A percentile compares a stretch with the other conserved stretches of the same genome.
Conservation (phyloP, 2,329 filamentous ascomycete species). For the Fonsecaea erecta region DNA sequence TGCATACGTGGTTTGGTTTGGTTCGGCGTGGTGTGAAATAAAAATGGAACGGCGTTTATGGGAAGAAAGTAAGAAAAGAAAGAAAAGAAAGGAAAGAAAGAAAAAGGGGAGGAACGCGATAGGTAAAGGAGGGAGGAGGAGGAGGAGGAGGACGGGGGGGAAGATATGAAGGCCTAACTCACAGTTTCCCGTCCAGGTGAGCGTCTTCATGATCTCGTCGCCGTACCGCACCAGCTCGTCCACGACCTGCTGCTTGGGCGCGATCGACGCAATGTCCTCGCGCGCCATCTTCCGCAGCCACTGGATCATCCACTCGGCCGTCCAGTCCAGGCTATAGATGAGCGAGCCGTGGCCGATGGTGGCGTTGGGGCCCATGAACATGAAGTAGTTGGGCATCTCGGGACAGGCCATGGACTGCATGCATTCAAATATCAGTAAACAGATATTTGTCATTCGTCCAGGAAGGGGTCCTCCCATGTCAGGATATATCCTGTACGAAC, state of each 20-base stretch:
- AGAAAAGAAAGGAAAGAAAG: neutral
- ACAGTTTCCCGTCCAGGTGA: conserved; percentile 49
- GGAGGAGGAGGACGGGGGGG: neutral
- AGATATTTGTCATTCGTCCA: neutral
- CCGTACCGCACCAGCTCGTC: conserved; percentile 56
- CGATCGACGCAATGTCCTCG: conserved; percentile 41
- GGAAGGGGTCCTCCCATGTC: too few species aligned
- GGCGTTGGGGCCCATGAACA: conserved; percentile 41
- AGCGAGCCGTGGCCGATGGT: conserved; percentile 40
- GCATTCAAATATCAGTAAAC: neutral
- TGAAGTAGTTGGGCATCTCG: conserved; percentile 44
- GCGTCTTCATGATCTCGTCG: conserved; percentile 53
- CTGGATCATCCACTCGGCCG: conserved; percentile 41
- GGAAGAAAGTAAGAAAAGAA: neutral
- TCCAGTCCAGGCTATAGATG: conserved; percentile 32
- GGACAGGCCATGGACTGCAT: conserved; percentile 16
- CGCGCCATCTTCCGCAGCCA: conserved; percentile 42
- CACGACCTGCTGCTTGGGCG: conserved; percentile 52
- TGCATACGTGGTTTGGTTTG: too few species aligned
- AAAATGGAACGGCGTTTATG: too few species aligned
- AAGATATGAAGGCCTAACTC: neutral
- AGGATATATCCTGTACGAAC: too few species aligned
- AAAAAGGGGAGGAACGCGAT: too few species aligned
- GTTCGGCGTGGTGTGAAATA: too few species aligned
- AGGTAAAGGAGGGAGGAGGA: too few species aligned